Percentiles rank a stretch among this genome's conserved stretches.
Conservation (phyloP, 192 early-diverging fungal species). For the Linnemannia zychae region DNA sequence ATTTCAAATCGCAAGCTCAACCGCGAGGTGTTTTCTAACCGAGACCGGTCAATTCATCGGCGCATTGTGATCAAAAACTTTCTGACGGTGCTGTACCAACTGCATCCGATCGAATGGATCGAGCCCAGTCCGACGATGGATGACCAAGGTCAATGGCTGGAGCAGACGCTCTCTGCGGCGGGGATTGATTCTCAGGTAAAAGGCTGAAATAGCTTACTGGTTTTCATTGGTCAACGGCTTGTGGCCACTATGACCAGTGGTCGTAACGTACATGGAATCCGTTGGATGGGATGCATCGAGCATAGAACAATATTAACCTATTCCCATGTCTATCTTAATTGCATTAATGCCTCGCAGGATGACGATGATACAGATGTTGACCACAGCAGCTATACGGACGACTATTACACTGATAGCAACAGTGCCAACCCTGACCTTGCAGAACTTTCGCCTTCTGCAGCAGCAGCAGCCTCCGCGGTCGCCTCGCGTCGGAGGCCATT, state of each 20-base stretch:
- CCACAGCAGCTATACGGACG: neutral
- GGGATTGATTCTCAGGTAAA: constrained; percentile 25
- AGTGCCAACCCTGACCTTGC: neutral
- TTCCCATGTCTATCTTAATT: neutral
- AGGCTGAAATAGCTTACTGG: neutral
- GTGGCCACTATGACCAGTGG: neutral
- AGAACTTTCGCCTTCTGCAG: constrained; percentile 12
- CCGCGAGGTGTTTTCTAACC: constrained; percentile 34
- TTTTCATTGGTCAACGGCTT: neutral
- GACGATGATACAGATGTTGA: neutral
- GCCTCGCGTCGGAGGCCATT: constrained; percentile 25
- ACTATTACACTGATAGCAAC: constrained; percentile 1
- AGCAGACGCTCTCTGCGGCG: constrained; percentile 44
- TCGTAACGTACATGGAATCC: neutral
- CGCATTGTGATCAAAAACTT: constrained; percentile 54
- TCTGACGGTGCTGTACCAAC: constrained; percentile 34
- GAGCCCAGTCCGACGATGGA: constrained; percentile 15
- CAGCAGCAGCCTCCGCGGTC: constrained; percentile 30
- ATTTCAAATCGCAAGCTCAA: constrained; percentile 45
- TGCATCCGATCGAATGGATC: constrained; percentile 42
- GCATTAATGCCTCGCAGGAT: neutral
- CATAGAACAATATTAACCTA: too few relatives aligned
- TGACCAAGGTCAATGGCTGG: constrained; percentile 47
- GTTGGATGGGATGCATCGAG: neutral
- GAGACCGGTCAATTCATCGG: constrained; percentile 29